Evolutionary conservation across 257 asterid species (phyloP).

Genomic region (Ophiorrhiza pumila): DNA sequence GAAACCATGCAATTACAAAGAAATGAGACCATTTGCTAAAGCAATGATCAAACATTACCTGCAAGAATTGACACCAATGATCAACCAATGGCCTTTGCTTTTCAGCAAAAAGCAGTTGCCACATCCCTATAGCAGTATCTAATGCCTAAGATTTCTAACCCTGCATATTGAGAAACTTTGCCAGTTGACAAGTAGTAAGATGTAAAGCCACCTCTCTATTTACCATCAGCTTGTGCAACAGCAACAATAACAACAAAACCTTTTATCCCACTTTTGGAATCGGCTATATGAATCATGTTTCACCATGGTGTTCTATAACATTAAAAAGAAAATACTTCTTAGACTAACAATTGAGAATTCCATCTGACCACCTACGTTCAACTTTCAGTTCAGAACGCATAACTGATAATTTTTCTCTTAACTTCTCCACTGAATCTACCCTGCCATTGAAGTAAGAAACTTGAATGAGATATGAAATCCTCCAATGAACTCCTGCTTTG

Average conservation of each 20-base stretch:
- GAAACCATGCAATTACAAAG: not conserved
- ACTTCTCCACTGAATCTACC: slow-evolving; percentile 81
- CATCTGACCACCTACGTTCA: slow-evolving; percentile 63
- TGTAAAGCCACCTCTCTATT: not conserved
- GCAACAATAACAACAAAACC: not conserved
- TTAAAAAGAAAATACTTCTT: not conserved
- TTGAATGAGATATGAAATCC: no score
- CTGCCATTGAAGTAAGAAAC: no score
- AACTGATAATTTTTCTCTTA: slow-evolving; percentile 75
- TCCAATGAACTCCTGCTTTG: no score
- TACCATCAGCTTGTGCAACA: not conserved
- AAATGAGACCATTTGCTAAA: not conserved
- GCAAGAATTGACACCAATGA: slow-evolving; percentile 94
- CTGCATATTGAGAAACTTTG: slow-evolving; percentile 38
- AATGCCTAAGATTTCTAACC: slow-evolving; percentile 94
- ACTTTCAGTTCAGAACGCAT: slow-evolving; percentile 93
- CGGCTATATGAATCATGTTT: no score
- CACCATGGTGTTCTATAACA: no score
- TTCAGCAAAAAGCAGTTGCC: slow-evolving; percentile 92
- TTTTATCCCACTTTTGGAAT: no score
- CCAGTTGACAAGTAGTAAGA: not conserved
- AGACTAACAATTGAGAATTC: slow-evolving; percentile 17
- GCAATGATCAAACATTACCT: slow-evolving; percentile 38
- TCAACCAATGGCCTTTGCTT: slow-evolving; percentile 92
- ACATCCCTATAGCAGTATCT: slow-evolving; percentile 98